Base-by-base conservation (phyloP, 371 early-diverging fungal species). In the Mucor mucedo region DNA sequence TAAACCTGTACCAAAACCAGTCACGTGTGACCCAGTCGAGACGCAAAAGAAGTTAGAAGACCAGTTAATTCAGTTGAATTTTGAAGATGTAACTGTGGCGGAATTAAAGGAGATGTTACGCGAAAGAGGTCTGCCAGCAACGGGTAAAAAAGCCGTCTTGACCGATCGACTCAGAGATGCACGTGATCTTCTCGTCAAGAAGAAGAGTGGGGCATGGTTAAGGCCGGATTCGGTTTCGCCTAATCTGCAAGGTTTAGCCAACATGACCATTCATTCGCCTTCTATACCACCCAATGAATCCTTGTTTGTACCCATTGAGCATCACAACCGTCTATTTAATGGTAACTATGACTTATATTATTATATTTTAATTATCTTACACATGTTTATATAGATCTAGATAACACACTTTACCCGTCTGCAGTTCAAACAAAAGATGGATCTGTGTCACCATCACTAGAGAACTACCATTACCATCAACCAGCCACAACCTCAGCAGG, bases 81-180 rank as follows among this genome's bases (percentile, higher is more conserved):
- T 88, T 70, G 84, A 87, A 29, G 90, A 90, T 68, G 80, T 90
- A 8, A 90, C 90, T 0, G 90, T 90, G 10, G 73, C 83, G 28
- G 87, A 88, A 67, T 74, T 90, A 48, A 90, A 90, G 65, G 89
- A 90, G 21, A 79, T 87, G 79, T 63, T 90, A 38, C 71, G 85
- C 16, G 78, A 84, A 57, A 75, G 90, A 21, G 84, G 84, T 1
- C 75, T 84, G 38, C 80, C 83, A 6, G 73, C 83, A 11, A 75
- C 79, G 8, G 90, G 90, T 13, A 88, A 87, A 66, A 90, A 90
- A 63, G 85, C 85, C 3, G 71, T 83, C 8, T 63, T 90, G 56
- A 81, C 84, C 21, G 80, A 86, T 66, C 73, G 90, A 4, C 61
- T 89, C 7, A 75, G 81, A 63, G 77, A 76, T 14, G 86, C 84